Base-by-base conservation (phyloP, 2,329 filamentous ascomycete species). In the Colletotrichum nymphaeae region DNA sequence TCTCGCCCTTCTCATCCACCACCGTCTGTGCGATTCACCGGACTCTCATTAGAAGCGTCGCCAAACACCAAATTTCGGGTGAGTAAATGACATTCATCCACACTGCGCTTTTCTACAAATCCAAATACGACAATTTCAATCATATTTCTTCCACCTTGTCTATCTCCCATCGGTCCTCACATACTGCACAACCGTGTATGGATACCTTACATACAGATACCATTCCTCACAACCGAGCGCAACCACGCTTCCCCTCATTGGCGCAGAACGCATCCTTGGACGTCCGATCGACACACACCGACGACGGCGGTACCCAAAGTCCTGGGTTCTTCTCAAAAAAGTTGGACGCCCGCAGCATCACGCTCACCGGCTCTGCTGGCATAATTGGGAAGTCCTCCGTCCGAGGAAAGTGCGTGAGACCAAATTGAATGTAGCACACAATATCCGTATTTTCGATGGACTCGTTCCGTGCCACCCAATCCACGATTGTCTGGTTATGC, bases 341-440 rank as follows among this genome's bases (percentile, higher is more conserved):
- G 35, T 87, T 86, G 62, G 86, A 85, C 2, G 87, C 86, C 74
- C 86, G 84, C 35, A 88, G 77, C 78, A 83, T 83, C 14, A 88
- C 83, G 66, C 83, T 84, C 69, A 90, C 82, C 16, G 88, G 86
- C 81, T 91, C 89, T 57, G 85, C 86, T 0, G 89, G 89, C 88
- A 90, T 90, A 59, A 90, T 85, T 0, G 88, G 88, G 80, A 89
- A 90, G 76, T 90, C 88, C 79, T 91, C 89, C 19, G 87, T 84
- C 46, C 87, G 80, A 0, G 86, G 86, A 69, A 89, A 84, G 74
- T 91, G 88, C 32, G 89, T 91, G 72, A 91, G 85, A 22, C 79
- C 80, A 37, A 90, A 89, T 76, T 91, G 88, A 22, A 90, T 79
- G 72, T 86, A 91, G 63, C 89, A 82, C 3, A 91, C 89, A 19